phyloP scores from a whole-genome alignment of 2,329 filamentous ascomycete genomes.

The Dendrostoma leiphaemia region DNA sequence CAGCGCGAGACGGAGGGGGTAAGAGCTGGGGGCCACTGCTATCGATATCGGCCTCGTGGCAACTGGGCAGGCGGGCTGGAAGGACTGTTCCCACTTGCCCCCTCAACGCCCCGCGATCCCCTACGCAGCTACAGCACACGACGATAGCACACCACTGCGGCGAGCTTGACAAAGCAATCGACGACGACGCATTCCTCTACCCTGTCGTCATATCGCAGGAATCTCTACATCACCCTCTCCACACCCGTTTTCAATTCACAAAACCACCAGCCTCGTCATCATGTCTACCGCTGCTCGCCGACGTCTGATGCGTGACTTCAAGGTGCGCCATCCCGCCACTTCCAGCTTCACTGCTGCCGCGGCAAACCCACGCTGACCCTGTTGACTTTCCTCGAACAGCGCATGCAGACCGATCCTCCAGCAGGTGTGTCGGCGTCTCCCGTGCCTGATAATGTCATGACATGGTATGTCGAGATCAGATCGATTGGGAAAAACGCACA shows the following conservation, averaged over 20 bases:
- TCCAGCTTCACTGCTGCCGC: slow-evolving; percentile 13
- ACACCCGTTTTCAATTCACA: not conserved
- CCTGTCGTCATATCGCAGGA: too few species aligned
- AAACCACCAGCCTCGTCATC: slow-evolving; percentile 19
- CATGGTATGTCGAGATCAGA: slow-evolving; percentile 72
- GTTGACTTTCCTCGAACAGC: slow-evolving; percentile 51
- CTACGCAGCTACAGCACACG: not conserved
- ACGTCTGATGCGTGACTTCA: slow-evolving; percentile 98
- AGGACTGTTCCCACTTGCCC: not conserved
- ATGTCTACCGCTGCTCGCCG: slow-evolving; percentile 91
- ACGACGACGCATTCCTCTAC: too few species aligned
- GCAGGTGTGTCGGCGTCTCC: slow-evolving; percentile 95
- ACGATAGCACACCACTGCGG: not conserved
- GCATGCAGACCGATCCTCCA: slow-evolving; percentile 98
- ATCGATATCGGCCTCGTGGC: not conserved
- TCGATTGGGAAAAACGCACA: too few species aligned
- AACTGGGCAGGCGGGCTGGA: not conserved
- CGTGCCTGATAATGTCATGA: slow-evolving; percentile 96
- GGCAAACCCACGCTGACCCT: slow-evolving; percentile 21
- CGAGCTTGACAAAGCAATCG: too few species aligned
- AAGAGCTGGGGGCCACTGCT: not conserved
- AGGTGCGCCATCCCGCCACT: slow-evolving; percentile 53
- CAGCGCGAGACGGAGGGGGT: too few species aligned
- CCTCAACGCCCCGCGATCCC: not conserved
- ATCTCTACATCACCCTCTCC: not conserved